A percentile compares a stretch with the other conserved stretches of the same genome.
These are phyloP conservation scores for Trichoderma citrinoviride DNA, from an alignment of 2,329 filamentous ascomycete genomes.

Conservation along the genomic window DNA sequence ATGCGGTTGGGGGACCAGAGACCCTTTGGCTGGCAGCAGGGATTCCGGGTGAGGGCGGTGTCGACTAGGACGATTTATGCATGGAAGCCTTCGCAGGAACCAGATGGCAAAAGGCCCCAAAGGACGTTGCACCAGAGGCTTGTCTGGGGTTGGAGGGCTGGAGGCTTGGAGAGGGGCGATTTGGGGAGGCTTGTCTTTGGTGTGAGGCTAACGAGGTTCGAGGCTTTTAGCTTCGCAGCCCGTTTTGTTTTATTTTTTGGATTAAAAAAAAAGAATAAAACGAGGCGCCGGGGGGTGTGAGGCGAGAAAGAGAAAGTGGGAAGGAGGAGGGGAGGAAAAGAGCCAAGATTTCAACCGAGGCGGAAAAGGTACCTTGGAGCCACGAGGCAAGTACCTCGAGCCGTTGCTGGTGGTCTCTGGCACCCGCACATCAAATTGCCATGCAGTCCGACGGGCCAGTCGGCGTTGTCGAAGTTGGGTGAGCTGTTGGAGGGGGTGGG, in stretches of 20 bases:
- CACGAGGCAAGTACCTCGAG: not conserved
- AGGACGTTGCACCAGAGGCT: constrained; percentile 20
- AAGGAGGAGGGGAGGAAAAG: constrained; percentile 3
- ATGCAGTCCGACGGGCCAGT: too few species aligned
- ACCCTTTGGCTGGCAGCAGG: constrained; percentile 23
- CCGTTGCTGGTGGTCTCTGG: not conserved
- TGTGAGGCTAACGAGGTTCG: constrained; percentile 21
- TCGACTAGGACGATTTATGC: constrained; percentile 22
- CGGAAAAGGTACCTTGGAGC: not conserved
- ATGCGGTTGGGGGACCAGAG: constrained; percentile 1
- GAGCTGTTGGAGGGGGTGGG: not conserved
- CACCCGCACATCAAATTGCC: too few species aligned
- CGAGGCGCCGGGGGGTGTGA: constrained; percentile 8
- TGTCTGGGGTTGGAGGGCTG: constrained; percentile 1
- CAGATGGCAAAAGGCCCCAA: constrained; percentile 15
- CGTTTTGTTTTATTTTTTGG: not conserved
- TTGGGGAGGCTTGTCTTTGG: constrained; percentile 13
- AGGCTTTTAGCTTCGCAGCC: constrained; percentile 20
- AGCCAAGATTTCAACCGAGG: constrained; percentile 6
- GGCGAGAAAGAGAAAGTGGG: not conserved
- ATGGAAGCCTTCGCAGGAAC: constrained; percentile 21
- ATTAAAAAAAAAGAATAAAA: not conserved
- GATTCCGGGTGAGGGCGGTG: constrained; percentile 14
- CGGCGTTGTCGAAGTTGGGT: not conserved
- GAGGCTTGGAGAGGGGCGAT: constrained; percentile 14